Evolutionary conservation across 192 early-diverging fungal species (phyloP).

Genomic region (Podila epicladia): DNA sequence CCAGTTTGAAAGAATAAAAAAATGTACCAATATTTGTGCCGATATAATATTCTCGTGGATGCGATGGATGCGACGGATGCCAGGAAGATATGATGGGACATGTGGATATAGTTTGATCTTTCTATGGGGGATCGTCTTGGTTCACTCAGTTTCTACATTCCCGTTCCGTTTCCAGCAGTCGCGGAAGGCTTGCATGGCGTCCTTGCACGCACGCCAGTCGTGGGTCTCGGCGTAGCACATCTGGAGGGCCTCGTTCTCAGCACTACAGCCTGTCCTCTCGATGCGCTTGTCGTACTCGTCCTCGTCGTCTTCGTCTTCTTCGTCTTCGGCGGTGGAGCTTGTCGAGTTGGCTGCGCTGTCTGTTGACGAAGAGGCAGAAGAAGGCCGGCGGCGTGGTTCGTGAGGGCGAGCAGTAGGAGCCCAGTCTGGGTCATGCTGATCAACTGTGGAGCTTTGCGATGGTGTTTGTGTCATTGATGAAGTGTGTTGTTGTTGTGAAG

Average conservation of each 20-base stretch:
- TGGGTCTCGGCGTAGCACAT: constrained; percentile 86
- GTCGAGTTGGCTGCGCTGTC: not conserved
- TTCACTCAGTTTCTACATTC: constrained; percentile 29
- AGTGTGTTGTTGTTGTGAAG: not conserved
- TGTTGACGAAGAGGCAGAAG: not conserved
- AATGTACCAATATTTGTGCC: no score
- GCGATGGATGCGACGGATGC: no score
- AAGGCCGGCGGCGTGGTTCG: constrained; percentile 10
- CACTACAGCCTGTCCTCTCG: constrained; percentile 78
- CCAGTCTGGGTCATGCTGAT: constrained; percentile 42
- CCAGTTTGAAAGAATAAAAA: no score
- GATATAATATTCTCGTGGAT: no score
- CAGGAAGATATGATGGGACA: not conserved
- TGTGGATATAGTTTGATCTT: not conserved
- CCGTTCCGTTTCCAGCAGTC: constrained; percentile 74
- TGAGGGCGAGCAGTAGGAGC: constrained; percentile 36
- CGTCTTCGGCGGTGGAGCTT: constrained; percentile 1
- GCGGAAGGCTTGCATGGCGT: constrained; percentile 81
- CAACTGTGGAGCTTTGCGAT: not conserved
- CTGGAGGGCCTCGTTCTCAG: constrained; percentile 83
- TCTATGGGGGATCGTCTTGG: not conserved
- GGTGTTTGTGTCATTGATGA: constrained; percentile 2
- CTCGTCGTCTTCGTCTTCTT: constrained; percentile 62
- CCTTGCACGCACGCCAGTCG: constrained; percentile 88
- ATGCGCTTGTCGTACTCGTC: constrained; percentile 87